These are phyloP conservation scores for Medicago ruthenica DNA, from an alignment of 306 rosid species.

Conservation along the genomic window DNA sequence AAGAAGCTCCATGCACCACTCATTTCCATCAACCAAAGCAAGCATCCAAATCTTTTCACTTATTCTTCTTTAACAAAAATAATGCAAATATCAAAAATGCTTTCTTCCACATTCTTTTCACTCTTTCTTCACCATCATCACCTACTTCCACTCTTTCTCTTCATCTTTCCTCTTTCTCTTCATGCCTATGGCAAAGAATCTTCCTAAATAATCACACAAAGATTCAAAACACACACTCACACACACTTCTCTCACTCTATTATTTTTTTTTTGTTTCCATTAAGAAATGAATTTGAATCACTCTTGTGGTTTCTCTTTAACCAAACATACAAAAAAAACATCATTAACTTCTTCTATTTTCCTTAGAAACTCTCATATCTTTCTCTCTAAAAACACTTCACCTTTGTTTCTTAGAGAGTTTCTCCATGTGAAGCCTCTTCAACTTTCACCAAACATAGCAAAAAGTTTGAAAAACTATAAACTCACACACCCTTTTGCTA, in stretches of 20 bases:
- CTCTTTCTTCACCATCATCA: slow-evolving; percentile 41
- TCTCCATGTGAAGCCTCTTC: slow-evolving; percentile 40
- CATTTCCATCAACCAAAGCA: slow-evolving; percentile 47
- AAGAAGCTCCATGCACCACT: slow-evolving; percentile 57
- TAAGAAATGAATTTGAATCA: slow-evolving; percentile 73
- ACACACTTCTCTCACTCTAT: neutral
- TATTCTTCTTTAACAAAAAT: neutral
- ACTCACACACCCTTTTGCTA: slow-evolving; percentile 63
- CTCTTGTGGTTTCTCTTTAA: slow-evolving; percentile 64
- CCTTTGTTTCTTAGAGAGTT: slow-evolving; percentile 31
- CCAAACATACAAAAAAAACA: slow-evolving; percentile 40
- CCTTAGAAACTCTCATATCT: slow-evolving; percentile 45
- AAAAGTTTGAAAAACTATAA: slow-evolving; percentile 46
- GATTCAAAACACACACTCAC: slow-evolving; percentile 16
- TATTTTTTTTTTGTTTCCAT: neutral
- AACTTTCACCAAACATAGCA: neutral
- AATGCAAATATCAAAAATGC: slow-evolving; percentile 41
- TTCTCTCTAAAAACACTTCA: slow-evolving; percentile 36
- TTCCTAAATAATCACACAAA: slow-evolving; percentile 55
- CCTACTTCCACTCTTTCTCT: slow-evolving; percentile 17
- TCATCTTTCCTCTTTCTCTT: slow-evolving; percentile 36
- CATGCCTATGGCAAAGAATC: slow-evolving; percentile 63
- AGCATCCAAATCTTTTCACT: slow-evolving; percentile 52
- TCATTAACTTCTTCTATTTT: slow-evolving; percentile 32
- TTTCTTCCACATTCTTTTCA: slow-evolving; percentile 40